Conservation (phyloP, 2,329 filamentous ascomycete genomes). For the Nigrospora oryzae region DNA sequence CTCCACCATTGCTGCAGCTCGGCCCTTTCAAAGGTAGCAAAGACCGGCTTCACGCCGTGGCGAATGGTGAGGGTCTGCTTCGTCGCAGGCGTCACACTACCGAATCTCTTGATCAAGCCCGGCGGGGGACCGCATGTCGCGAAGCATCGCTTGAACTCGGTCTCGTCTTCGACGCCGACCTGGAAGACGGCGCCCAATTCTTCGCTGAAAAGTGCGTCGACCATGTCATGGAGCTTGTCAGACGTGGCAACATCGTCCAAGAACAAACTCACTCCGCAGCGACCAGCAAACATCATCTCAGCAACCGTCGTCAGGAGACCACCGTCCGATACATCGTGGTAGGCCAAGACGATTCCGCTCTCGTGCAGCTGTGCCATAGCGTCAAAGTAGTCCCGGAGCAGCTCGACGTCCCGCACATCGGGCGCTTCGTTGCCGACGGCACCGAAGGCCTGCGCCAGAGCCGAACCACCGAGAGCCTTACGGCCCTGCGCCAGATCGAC, state of each 20-base stretch:
- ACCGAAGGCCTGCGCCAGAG: conserved; percentile 80
- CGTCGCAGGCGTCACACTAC: conserved; percentile 57
- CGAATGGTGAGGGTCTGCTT: conserved; percentile 74
- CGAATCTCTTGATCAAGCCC: conserved; percentile 77
- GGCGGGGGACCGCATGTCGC: conserved; percentile 79
- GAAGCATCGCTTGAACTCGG: conserved; percentile 80
- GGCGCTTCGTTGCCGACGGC: conserved; percentile 79
- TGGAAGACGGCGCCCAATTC: conserved; percentile 96
- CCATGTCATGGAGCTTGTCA: conserved; percentile 52
- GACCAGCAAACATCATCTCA: conserved; percentile 98
- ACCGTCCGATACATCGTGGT: conserved; percentile 91
- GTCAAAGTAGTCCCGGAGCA: conserved; percentile 86
- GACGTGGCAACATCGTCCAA: conserved; percentile 64
- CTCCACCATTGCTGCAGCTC: conserved; percentile 84
- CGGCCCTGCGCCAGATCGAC: conserved; percentile 80
- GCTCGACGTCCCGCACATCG: conserved; percentile 73
- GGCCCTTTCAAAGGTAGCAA: conserved; percentile 62
- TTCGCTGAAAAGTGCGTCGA: conserved; percentile 87
- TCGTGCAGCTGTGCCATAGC: conserved; percentile 61
- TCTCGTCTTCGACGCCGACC: conserved; percentile 76
- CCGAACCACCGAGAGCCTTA: conserved; percentile 81
- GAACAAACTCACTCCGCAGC: conserved; percentile 79
- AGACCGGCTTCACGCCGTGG: conserved; percentile 51
- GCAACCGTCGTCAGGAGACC: conserved; percentile 83
- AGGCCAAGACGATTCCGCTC: conserved; percentile 66